phyloP scores from a whole-genome alignment of 306 rosid species.

The Ormosia semicastrata region DNA sequence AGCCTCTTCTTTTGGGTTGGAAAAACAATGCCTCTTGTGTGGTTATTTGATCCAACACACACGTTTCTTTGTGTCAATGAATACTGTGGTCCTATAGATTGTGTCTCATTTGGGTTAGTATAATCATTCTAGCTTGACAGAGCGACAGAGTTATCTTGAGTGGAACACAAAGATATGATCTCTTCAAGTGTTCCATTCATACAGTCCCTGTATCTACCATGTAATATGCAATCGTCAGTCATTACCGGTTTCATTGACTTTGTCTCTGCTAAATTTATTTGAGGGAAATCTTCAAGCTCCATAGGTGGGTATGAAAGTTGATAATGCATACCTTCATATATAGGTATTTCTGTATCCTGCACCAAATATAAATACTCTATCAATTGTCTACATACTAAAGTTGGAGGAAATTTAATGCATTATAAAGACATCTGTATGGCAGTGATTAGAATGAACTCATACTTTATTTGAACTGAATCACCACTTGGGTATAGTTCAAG shows the following conservation, averaged over 20 bases:
- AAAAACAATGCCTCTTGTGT: constrained; percentile 42
- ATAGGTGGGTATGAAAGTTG: constrained; percentile 67
- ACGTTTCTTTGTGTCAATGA: constrained; percentile 52
- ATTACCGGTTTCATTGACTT: constrained; percentile 54
- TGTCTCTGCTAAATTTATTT: constrained; percentile 52
- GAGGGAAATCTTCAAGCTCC: constrained; percentile 78
- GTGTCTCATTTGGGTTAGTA: constrained; percentile 21
- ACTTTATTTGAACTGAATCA: constrained; percentile 21
- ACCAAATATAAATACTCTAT: background rate
- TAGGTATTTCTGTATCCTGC: constrained; percentile 60
- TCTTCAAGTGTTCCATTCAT: constrained; percentile 86
- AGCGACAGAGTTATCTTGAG: constrained; percentile 53
- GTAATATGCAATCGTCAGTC: constrained; percentile 51
- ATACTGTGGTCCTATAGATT: constrained; percentile 33
- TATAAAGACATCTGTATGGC: background rate
- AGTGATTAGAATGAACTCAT: background rate
- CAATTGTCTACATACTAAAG: background rate
- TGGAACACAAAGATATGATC: constrained; percentile 68
- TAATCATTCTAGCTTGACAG: constrained; percentile 52
- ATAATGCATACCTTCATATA: constrained; percentile 42
- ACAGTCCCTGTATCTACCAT: constrained; percentile 49
- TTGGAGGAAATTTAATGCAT: background rate
- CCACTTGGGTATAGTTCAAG: constrained; percentile 33
- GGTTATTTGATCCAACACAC: constrained; percentile 53
- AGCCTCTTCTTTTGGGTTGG: constrained; percentile 35